Base-by-base conservation (phyloP, 2,329 filamentous ascomycete genomes). In the Pseudovirgaria hyperparasitica region DNA sequence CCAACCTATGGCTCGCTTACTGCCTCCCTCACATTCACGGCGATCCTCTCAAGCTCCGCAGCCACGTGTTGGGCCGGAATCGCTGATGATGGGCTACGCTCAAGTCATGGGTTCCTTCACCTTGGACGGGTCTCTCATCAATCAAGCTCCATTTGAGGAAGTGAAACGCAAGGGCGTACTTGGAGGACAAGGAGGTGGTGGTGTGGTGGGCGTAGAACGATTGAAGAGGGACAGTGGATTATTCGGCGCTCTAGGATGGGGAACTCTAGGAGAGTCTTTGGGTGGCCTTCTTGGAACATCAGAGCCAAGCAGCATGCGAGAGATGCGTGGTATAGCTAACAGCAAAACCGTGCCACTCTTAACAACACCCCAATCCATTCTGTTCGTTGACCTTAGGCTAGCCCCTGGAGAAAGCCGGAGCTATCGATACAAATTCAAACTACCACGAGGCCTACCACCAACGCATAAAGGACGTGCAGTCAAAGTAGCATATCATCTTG, bases 51-150 rank as follows among this genome's bases (percentile, higher is more conserved):
- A 49, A 20, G 31, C 53, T 25, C 43, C 32, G 55, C 58, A 35
- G 1, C 37, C 43, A 1, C 40, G 33, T 5, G 38, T 31, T n/a
- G 41, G 41, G 62, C 74, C 82, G 1, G 86, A 96, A 49, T 76
- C 78, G 2, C 59, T 98, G 28, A 92, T 98, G 74, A 98, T 98
- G 90, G 90, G 86, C 1, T 98, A 92, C 54, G 87, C 82, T 3
- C 90, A 98, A 43, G 72, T 96, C 3, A 81, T 84, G 52, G 90
- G 90, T 4, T 86, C 82, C 0, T 98, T 98, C 42, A 84, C 76
- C 0, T 59, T 98, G 5, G 90, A 98, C 46, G 85, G 85, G 1
- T 93, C 90, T 2, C 60, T 98, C 13, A 75, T 98, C 33, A 87
- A 92, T 42, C 75, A 92, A 20, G 74, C 74, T 0, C 82, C 82